These are phyloP conservation scores for Kwoniella botswanensis DNA, from an alignment of 768 basidiomycete species.

Conservation along the genomic window DNA sequence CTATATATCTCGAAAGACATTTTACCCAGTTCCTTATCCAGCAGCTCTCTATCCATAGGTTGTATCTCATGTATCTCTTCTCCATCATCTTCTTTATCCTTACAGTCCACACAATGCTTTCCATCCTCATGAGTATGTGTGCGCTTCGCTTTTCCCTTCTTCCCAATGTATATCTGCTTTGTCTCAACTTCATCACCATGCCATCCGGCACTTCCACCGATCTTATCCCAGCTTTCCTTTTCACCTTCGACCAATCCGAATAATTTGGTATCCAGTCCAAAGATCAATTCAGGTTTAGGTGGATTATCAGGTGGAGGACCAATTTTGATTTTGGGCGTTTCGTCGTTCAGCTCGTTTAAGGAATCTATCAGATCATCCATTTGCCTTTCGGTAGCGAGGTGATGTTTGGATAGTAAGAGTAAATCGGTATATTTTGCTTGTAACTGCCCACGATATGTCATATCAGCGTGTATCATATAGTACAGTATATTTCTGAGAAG, in stretches of 20 bases:
- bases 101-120: slow-evolving; percentile 24
- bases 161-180: slow-evolving; percentile 66
- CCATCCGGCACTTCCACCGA: slow-evolving; percentile 30
- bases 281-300: slow-evolving; percentile 76
- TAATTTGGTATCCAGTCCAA: slow-evolving; percentile 86
- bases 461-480: slow-evolving; percentile 4
- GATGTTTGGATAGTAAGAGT: slow-evolving; percentile 93
- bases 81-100: neutral
- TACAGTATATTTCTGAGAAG: neutral
- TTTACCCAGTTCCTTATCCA: slow-evolving; percentile 47
- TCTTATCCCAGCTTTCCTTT: slow-evolving; percentile 49
- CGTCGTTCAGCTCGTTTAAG: slow-evolving; percentile 84
- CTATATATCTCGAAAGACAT: slow-evolving; percentile 56
- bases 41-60: slow-evolving; percentile 34
- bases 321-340: slow-evolving; percentile 81
- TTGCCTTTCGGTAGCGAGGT: slow-evolving; percentile 73
- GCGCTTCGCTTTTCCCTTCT: slow-evolving; percentile 37
- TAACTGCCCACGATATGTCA: slow-evolving; percentile 55
- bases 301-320: slow-evolving; percentile 60
- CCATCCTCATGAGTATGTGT: slow-evolving; percentile 41
- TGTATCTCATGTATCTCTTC: slow-evolving; percentile 16
- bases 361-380: slow-evolving; percentile 86
- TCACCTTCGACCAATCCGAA: slow-evolving; percentile 60
- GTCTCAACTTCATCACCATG: slow-evolving; percentile 90
- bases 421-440: slow-evolving; percentile 90